Evolutionary conservation across 225 moss, liverwort and hornwort species (phyloP).

Genomic region (Neckera pumila): DNA sequence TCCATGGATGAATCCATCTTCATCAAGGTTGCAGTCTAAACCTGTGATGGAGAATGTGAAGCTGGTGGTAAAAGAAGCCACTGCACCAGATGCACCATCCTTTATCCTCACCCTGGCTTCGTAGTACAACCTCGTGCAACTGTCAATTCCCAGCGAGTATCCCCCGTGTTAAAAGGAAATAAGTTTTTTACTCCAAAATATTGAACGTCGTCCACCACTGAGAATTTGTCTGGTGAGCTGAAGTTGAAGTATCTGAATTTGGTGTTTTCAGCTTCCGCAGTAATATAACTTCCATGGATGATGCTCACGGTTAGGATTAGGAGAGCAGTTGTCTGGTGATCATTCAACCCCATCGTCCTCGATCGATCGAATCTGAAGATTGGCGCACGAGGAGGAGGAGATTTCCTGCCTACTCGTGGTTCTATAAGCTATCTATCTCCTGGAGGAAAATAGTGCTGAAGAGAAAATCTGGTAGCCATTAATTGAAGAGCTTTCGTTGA

Average conservation of each 20-base stretch:
- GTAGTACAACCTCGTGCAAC: neutral
- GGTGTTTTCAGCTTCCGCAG: neutral
- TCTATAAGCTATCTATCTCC: neutral
- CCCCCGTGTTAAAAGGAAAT: neutral
- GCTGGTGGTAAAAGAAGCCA: conserved; percentile 10
- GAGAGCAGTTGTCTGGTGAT: neutral
- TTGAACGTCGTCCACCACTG: neutral
- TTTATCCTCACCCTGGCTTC: neutral
- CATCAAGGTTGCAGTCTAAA: no score
- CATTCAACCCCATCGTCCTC: neutral
- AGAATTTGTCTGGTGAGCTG: neutral
- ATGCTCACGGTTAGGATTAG: neutral
- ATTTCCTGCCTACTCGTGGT: neutral
- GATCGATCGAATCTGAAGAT: neutral
- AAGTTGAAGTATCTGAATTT: neutral
- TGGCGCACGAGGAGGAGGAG: neutral
- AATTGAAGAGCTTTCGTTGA: neutral
- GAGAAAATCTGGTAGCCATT: neutral
- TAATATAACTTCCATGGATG: neutral
- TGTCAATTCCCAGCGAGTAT: fast-evolving
- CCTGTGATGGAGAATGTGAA: conserved; percentile 5
- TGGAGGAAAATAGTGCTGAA: neutral
- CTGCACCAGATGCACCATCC: neutral
- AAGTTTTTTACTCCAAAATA: neutral
- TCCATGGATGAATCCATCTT: neutral